Conservation (phyloP, 2,329 filamentous ascomycete species). For the Nannizzia gypsea region DNA sequence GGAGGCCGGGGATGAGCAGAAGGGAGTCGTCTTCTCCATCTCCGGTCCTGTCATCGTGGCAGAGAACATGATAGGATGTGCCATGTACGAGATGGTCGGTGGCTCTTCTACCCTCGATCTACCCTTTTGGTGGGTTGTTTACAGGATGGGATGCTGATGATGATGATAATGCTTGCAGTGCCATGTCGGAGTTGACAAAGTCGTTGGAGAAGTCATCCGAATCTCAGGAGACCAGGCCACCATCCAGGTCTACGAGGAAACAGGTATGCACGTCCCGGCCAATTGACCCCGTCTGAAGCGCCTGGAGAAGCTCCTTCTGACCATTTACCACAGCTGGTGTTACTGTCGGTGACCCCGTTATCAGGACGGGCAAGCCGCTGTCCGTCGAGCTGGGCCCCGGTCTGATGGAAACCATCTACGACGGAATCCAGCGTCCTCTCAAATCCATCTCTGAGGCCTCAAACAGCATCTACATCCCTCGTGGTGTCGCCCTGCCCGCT, state of each 20-base stretch:
- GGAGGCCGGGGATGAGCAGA: conserved; percentile 42
- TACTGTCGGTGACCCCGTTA: conserved; percentile 86
- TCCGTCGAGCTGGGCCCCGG: conserved; percentile 96
- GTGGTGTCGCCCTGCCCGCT: conserved; percentile 76
- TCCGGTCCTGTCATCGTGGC: conserved; percentile 86
- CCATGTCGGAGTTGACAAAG: conserved; percentile 78
- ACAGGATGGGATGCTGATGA: conserved; percentile 5
- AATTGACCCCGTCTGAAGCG: not conserved
- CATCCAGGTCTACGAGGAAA: conserved; percentile 99
- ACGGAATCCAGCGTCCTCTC: conserved; percentile 94
- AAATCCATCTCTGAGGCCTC: conserved; percentile 66
- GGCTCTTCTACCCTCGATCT: not conserved
- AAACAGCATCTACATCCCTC: conserved; percentile 92
- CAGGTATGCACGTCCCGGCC: conserved; percentile 50
- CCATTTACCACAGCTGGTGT: conserved; percentile 55
- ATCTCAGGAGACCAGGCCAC: conserved; percentile 92
- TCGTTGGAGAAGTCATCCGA: conserved; percentile 96
- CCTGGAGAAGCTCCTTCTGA: not conserved
- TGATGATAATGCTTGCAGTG: conserved; percentile 43
- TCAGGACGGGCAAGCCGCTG: conserved; percentile 82
- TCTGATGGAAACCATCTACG: conserved; percentile 97
- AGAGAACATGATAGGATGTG: conserved; percentile 96
- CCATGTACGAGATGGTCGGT: conserved; percentile 93
- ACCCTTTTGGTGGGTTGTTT: not conserved
- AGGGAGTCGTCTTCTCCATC: conserved; percentile 59